Evolutionary conservation across 768 basidiomycete species (phyloP).

Genomic region (Hydnum rufescens): DNA sequence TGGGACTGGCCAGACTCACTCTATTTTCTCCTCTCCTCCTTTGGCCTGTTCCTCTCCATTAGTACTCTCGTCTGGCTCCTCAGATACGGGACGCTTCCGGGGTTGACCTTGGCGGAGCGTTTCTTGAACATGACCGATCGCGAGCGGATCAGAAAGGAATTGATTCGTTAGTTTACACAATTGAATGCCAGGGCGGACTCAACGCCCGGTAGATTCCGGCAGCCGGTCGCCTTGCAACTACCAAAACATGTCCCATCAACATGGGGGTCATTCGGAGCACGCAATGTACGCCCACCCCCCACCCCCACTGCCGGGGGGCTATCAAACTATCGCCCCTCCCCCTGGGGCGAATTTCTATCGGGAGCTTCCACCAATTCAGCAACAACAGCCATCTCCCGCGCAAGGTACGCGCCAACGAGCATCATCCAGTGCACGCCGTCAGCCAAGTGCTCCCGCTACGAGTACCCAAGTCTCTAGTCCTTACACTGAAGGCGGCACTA

Average conservation of each 20-base stretch:
- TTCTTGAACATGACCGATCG: conserved; percentile 8
- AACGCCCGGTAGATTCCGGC: not conserved
- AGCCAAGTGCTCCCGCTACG: not conserved
- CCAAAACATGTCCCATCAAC: not conserved
- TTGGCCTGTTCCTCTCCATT: not conserved
- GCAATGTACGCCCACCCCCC: not conserved
- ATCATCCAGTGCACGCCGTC: not conserved
- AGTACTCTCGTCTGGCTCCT: conserved; percentile 2
- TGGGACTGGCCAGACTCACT: not conserved
- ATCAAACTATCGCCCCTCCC: not conserved
- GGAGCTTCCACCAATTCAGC: not conserved
- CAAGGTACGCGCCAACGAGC: not conserved
- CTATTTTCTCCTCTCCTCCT: not conserved
- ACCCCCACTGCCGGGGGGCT: not conserved
- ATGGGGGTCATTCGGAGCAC: not conserved
- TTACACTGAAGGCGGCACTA: too few relatives aligned
- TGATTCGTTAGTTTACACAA: too few relatives aligned
- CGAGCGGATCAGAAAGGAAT: too few relatives aligned
- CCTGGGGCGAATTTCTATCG: not conserved
- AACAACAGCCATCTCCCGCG: not conserved
- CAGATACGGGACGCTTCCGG: conserved; percentile 4
- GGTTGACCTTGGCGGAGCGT: conserved; percentile 7
- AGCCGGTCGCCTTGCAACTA: not conserved
- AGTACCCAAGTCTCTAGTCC: too few relatives aligned
- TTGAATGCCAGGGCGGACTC: not conserved